Evolutionary conservation across 352 stramenopile species (phyloP).

Genomic region (Nothophytophthora sp.): DNA sequence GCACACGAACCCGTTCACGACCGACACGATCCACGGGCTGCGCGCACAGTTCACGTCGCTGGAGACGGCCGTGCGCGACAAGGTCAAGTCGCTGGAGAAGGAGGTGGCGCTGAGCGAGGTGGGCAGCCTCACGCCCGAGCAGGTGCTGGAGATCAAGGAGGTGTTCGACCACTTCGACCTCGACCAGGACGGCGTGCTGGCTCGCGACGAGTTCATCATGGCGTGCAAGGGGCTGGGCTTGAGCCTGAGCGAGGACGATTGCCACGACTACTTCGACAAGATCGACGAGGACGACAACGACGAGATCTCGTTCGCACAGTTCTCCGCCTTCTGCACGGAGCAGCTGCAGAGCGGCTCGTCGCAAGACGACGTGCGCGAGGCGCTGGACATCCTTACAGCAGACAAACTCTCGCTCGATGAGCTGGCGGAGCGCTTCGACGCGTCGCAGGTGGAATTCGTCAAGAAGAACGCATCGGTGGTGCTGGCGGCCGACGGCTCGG

Average conservation of each 20-base stretch:
- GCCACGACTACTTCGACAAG: constrained; percentile 89
- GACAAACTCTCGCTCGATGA: constrained; percentile 78
- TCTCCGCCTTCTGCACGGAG: constrained; percentile 87
- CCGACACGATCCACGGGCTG: constrained; percentile 88
- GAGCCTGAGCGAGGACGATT: constrained; percentile 86
- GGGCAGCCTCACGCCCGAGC: constrained; percentile 78
- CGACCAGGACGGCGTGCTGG: constrained; percentile 84
- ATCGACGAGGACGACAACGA: constrained; percentile 83
- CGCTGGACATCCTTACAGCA: constrained; percentile 77
- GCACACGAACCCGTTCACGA: constrained; percentile 90
- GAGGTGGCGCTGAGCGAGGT: constrained; percentile 84
- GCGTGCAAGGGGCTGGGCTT: constrained; percentile 88
- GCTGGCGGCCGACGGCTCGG: constrained; percentile 51
- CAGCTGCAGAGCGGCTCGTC: constrained; percentile 88
- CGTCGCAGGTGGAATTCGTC: constrained; percentile 74
- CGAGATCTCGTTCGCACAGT: constrained; percentile 85
- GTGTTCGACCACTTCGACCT: constrained; percentile 92
- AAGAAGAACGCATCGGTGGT: constrained; percentile 69
- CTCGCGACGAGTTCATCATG: constrained; percentile 91
- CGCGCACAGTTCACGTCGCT: constrained; percentile 85
- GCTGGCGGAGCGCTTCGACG: constrained; percentile 84
- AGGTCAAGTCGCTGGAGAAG: constrained; percentile 90
- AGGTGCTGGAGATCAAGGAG: constrained; percentile 89
- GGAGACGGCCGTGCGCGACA: constrained; percentile 75
- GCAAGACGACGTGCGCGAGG: constrained; percentile 78